Base-by-base conservation (phyloP, 2,329 filamentous ascomycete genomes). In the Fonsecaea monophora region DNA sequence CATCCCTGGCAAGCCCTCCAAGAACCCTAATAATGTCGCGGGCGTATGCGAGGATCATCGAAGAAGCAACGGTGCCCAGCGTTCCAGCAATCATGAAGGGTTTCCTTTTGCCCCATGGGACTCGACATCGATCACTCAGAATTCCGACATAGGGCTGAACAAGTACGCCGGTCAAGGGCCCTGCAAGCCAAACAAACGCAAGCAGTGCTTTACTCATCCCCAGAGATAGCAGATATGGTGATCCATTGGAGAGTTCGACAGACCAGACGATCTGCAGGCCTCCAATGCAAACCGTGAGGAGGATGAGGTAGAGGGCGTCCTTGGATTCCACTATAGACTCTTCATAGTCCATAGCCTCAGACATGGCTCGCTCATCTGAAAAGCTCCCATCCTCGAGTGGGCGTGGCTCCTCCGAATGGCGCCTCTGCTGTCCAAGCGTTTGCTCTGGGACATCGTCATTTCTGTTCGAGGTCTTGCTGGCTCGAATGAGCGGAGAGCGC, bases 211-310 rank as follows among this genome's bases (percentile, higher is more conserved):
- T 94, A 84, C 89, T 92, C 78, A 95, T 84, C 10, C 92, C 92
- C 35, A 95, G 85, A 0, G 91, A 93, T 48, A 94, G 82, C 48
- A 95, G 82, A 75, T 91, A 95, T 5, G 92, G 91, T 61, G 94
- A 97, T 73, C 94, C 94, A 81, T 96, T 94, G 62, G 93, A 96
- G 50, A 97, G 84, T 78, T 98, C 94, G 50, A 97, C 93, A 1
- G 94, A 94, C 94, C 94, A 98, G 34, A 94, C 93, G 72, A 98
- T 91, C 80, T 98, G 94, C 69, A 98, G 84, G 82, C 87, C 94
- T 67, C 92, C 92, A 72, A 97, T 91, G 75, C 91, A 89, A 68
- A 97, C 83, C 6, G 94, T 97, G 78, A 98, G 82, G 69, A 97
- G 82, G 72, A 96, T 86, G 73, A 98, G 83, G 78, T 96, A 96